Percentiles rank a stretch among this genome's conserved stretches.
Conservation (phyloP, 2,329 filamentous ascomycete species). For the Exophiala mesophila region DNA sequence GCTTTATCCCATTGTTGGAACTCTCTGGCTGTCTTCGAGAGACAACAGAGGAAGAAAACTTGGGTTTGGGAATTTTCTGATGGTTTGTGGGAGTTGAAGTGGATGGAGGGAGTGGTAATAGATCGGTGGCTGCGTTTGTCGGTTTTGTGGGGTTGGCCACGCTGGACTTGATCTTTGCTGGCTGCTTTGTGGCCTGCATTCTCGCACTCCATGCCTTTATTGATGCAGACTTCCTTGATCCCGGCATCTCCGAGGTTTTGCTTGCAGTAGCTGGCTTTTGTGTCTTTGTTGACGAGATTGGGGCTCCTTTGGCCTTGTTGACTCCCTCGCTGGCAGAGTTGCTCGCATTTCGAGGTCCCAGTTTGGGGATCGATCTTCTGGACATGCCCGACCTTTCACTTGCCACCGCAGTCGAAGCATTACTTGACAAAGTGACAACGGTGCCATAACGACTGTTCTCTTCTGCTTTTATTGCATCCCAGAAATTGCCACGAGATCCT, state of each 20-base stretch:
- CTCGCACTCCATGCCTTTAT: neutral
- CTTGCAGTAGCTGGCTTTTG: neutral
- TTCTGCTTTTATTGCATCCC: slow-evolving; percentile 20
- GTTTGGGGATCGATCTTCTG: slow-evolving; percentile 4
- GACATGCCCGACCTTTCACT: slow-evolving; percentile 10
- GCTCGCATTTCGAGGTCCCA: slow-evolving; percentile 1
- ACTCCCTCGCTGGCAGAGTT: slow-evolving; percentile 2
- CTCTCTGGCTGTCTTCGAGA: no score
- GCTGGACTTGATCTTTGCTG: no score
- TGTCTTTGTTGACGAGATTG: neutral
- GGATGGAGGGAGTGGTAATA: no score
- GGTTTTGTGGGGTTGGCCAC: no score
- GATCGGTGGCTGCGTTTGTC: no score
- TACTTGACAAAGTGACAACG: slow-evolving; percentile 21
- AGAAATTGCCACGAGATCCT: slow-evolving; percentile 12
- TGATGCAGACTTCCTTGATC: neutral
- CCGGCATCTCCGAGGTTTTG: neutral
- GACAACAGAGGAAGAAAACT: no score
- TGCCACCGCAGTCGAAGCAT: slow-evolving; percentile 21
- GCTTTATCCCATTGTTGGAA: no score
- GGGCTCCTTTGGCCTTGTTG: neutral
- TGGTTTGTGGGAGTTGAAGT: no score
- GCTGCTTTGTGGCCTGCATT: neutral
- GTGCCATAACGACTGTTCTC: slow-evolving; percentile 22
- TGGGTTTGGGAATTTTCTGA: no score